These are phyloP conservation scores for Camelina hispida DNA, from an alignment of 345 rosid genomes.

Conservation along the genomic window DNA sequence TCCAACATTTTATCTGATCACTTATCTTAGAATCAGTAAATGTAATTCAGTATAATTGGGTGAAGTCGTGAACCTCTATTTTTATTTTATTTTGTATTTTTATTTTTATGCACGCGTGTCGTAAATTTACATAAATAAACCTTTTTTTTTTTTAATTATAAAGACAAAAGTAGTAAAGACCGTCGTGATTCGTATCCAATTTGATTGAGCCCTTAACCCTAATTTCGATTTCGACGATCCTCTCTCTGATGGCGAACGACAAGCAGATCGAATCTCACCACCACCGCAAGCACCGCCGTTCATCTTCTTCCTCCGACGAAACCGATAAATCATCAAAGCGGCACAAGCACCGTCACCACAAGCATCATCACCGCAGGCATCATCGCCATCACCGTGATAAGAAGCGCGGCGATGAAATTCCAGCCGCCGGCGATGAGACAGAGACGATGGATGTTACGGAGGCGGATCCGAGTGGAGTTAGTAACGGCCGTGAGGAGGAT, in stretches of 20 bases:
- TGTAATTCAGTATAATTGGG: not conserved
- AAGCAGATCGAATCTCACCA: conserved; percentile 56
- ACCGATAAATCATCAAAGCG: conserved; percentile 70
- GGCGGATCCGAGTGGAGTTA: conserved; percentile 33
- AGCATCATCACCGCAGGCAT: conserved; percentile 49
- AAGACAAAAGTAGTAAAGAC: not conserved
- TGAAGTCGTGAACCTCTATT: not conserved
- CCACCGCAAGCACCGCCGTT: conserved; percentile 77
- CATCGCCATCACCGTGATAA: conserved; percentile 69
- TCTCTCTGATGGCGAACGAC: conserved; percentile 55
- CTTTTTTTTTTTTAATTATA: no score
- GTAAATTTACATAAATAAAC: not conserved
- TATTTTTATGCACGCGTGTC: not conserved
- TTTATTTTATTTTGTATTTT: no score
- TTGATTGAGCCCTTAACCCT: conserved; percentile 51
- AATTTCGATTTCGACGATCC: conserved; percentile 38
- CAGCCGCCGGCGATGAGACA: conserved; percentile 41
- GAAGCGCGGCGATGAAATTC: conserved; percentile 58
- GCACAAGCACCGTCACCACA: conserved; percentile 80
- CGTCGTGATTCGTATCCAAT: conserved; percentile 5
- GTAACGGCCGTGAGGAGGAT: conserved; percentile 58
- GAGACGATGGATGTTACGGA: conserved; percentile 32
- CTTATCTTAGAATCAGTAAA: not conserved
- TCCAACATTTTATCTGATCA: no score
- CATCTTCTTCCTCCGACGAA: conserved; percentile 51